These are phyloP conservation scores for Wickerhamomyces bisporus DNA, from an alignment of 805 yeast genomes.

Conservation along the genomic window DNA sequence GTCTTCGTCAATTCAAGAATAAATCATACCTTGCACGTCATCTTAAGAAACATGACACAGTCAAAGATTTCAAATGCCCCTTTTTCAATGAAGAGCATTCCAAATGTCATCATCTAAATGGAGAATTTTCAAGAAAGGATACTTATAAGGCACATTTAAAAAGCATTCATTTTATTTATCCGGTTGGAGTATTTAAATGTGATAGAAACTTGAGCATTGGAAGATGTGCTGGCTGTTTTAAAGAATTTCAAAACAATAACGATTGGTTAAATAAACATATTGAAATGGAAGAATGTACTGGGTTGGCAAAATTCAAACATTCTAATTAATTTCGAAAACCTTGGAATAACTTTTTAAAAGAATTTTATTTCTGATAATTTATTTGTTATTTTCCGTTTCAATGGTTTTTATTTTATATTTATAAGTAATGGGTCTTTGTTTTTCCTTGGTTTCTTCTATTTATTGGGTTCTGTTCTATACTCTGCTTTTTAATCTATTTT, in stretches of 20 bases:
- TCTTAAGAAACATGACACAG: slow-evolving; percentile 70
- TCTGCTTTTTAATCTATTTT: too few species aligned
- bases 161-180: slow-evolving; percentile 73
- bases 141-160: slow-evolving; percentile 75
- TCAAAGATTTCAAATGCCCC: slow-evolving; percentile 78
- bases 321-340: background rate
- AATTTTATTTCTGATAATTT: too few species aligned
- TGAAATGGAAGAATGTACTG: slow-evolving; percentile 49
- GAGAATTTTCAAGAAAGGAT: slow-evolving; percentile 73
- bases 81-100: slow-evolving; percentile 41
- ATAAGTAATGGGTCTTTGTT: too few species aligned
- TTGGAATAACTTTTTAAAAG: background rate
- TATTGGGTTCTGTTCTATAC: too few species aligned
- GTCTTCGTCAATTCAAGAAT: slow-evolving; percentile 66
- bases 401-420: too few species aligned
- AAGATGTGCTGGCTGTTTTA: slow-evolving; percentile 63
- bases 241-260: slow-evolving; percentile 51
- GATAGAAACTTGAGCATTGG: slow-evolving; percentile 58
- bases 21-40: slow-evolving; percentile 82
- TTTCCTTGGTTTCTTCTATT: too few species aligned
- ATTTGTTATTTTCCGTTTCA: too few species aligned
- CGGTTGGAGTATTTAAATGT: slow-evolving; percentile 62
- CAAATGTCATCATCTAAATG: slow-evolving; percentile 57
- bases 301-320: slow-evolving; percentile 12
- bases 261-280: slow-evolving; percentile 66